These are phyloP conservation scores for Mortierella sp. DNA, from an alignment of 371 early-diverging fungal genomes.

Conservation along the genomic window DNA sequence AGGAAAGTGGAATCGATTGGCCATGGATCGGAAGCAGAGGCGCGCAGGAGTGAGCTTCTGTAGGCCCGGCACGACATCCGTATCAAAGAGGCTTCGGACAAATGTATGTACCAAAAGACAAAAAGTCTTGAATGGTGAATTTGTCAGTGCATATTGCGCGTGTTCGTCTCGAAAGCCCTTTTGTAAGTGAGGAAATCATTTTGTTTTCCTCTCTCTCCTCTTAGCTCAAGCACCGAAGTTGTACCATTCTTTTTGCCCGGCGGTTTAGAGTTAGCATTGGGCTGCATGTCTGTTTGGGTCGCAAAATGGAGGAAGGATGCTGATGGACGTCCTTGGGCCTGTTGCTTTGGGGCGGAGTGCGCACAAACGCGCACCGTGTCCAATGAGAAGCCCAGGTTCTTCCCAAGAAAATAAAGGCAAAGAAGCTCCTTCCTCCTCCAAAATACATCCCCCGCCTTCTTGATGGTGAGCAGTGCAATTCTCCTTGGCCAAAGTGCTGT, in stretches of 20 bases:
- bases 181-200: too few relatives aligned
- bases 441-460: slow-evolving; percentile 1
- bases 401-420: slow-evolving; percentile 30
- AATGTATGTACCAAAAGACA: background rate
- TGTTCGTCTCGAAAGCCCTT: background rate
- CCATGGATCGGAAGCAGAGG: too few relatives aligned
- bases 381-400: slow-evolving; percentile 17
- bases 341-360: slow-evolving; percentile 3
- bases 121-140: slow-evolving; percentile 27
- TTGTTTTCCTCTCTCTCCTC: background rate
- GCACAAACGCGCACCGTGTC: background rate
- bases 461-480: too few relatives aligned
- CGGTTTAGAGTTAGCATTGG: background rate
- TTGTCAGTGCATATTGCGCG: slow-evolving; percentile 22
- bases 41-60: too few relatives aligned
- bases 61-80: too few relatives aligned
- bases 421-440: background rate
- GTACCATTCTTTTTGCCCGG: background rate
- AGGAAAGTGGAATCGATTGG: too few relatives aligned
- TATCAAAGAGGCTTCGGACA: background rate
- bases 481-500: too few relatives aligned
- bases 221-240: too few relatives aligned
- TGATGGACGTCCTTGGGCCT: background rate
- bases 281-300: background rate
- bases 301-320: background rate